Evolutionary conservation across 192 early-diverging fungal species (phyloP).

Genomic region (Coemansia furcata): DNA sequence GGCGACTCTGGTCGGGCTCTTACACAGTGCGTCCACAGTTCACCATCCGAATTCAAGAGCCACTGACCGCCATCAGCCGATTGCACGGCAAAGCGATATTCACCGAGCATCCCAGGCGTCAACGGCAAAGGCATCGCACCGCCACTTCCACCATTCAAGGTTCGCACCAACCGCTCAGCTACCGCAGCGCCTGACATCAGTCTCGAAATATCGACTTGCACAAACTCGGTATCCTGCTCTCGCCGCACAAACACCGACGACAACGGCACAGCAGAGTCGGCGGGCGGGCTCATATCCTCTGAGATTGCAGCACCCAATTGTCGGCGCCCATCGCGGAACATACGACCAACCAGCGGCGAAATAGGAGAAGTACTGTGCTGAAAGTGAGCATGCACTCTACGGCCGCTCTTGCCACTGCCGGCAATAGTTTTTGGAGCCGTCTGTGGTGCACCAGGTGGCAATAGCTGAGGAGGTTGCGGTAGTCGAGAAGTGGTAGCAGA

Average conservation of each 20-base stretch:
- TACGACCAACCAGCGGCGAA: constrained; percentile 6
- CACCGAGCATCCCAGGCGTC: background rate
- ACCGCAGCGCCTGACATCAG: constrained; percentile 19
- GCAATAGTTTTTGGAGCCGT: background rate
- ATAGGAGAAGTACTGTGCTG: constrained; percentile 3
- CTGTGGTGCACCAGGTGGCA: background rate
- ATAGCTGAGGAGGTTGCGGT: background rate
- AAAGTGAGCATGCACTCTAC: background rate
- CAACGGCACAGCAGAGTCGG: background rate
- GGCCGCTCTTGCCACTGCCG: background rate
- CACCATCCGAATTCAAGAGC: constrained; percentile 10
- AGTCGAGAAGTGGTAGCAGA: background rate
- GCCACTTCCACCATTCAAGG: background rate
- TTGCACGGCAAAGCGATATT: constrained; percentile 6
- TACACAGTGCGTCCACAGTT: constrained; percentile 24
- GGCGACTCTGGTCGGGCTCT: constrained; percentile 8
- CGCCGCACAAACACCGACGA: constrained; percentile 14
- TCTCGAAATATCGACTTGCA: constrained; percentile 11
- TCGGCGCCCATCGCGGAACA: background rate
- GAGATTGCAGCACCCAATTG: background rate
- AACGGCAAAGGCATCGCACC: background rate
- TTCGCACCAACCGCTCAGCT: constrained; percentile 11
- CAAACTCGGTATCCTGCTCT: constrained; percentile 13
- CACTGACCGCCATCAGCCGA: background rate
- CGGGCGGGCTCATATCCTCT: background rate